Base-by-base conservation (phyloP, 192 early-diverging fungal species). In the Allomyces arbusculus region DNA sequence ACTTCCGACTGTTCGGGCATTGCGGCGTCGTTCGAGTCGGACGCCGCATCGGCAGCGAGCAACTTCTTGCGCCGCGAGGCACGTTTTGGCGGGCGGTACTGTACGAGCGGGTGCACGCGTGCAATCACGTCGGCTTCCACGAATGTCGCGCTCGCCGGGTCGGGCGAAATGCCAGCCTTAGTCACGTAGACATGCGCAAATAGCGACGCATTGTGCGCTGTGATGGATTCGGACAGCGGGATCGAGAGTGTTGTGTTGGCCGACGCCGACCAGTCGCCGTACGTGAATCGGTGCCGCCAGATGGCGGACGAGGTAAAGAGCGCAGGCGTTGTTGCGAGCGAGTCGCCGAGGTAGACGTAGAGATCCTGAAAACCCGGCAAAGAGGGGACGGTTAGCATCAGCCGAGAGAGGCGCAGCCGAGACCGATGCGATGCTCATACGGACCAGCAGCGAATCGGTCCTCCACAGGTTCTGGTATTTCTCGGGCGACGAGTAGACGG, bases 161-260 rank as follows among this genome's bases (percentile, higher is more conserved):
- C 65, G 43, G 80, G 69, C 7, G 72, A 61, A 7, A 70, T 68
- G 23, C 69, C 69, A 10, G 76, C 62, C 40, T 74, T 74, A 26
- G 72, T 67, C 43, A 84, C 69, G 78, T 78, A 84, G n/a, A 84
- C 73, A 55, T 84, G 82, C 26, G 82, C 82, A 62, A 79, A 84
- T 0, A 82, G 64, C 14, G 82, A 78, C 44, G 78, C 80, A 65
- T 84, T 84, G 40, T 79, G 67, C 50, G 50, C 50, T 3, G 16
- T 14, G 16, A 58, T n/a, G 16, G 50, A 9, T 2, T 58, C 50
- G 50, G 50, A n/a, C 50, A 58, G 50, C 50, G 50, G 20, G 50
- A 58, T 58, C 33, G 33, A 40, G 5, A 40, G 8, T 8, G 33
- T 40, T 7, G 33, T 40, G 33, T 40, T 40, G 33, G 33, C 33